A percentile compares a stretch with the other conserved stretches of the same genome.
These are phyloP conservation scores for Trichosporon asahii DNA, from an alignment of 1,284 basidiomycete genomes.

Conservation along the genomic window DNA sequence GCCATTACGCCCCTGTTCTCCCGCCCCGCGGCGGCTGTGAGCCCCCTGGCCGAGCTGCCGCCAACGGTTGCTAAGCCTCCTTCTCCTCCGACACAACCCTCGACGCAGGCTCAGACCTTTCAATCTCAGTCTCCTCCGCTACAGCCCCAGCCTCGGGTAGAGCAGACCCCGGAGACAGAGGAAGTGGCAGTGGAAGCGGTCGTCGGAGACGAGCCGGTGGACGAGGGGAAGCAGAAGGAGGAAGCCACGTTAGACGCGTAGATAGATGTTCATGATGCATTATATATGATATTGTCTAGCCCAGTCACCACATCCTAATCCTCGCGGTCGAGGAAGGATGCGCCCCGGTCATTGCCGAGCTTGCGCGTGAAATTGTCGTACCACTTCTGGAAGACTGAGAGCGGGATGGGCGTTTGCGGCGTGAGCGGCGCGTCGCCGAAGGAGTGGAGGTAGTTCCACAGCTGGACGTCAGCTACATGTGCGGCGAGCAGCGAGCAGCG, in stretches of 20 bases:
- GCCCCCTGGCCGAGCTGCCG: not conserved
- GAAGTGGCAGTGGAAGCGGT: too few relatives aligned
- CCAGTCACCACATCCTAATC: conserved; percentile 47
- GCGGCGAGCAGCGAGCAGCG: conserved; percentile 19
- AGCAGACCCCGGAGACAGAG: not conserved
- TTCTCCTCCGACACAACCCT: not conserved
- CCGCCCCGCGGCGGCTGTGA: not conserved
- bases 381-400: conserved; percentile 72
- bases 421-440: conserved; percentile 59
- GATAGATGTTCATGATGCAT: conserved; percentile 5
- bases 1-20: not conserved
- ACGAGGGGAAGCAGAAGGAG: too few relatives aligned
- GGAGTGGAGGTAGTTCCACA: conserved; percentile 78
- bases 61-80: not conserved
- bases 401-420: conserved; percentile 67
- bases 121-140: too few relatives aligned
- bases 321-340: conserved; percentile 69
- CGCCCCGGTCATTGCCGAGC: conserved; percentile 62
- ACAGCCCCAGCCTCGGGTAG: too few relatives aligned
- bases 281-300: conserved; percentile 1
- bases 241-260: not conserved
- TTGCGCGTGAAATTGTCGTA: conserved; percentile 75
- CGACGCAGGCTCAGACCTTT: too few relatives aligned
- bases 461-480: conserved; percentile 50
- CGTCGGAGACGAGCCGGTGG: too few relatives aligned